Percentiles rank a stretch among this genome's conserved stretches.
Evolutionary conservation across 2,329 filamentous ascomycete species (phyloP).

Genomic region (Fusarium pseudoanthophilum): DNA sequence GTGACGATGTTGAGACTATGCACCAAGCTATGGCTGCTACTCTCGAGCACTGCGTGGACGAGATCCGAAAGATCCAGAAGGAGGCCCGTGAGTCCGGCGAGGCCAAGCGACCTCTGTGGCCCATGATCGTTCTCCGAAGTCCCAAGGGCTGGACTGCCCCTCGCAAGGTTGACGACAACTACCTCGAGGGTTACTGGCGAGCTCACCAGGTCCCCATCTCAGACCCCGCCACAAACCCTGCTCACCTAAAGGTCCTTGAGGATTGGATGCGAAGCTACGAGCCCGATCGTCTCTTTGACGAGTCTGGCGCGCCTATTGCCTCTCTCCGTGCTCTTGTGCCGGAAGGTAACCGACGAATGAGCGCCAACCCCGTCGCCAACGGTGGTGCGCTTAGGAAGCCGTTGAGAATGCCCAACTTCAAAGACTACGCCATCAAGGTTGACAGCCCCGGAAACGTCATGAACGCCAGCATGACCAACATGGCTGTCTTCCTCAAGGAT

Average conservation of each 20-base stretch:
- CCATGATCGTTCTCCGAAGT: conserved; percentile 80
- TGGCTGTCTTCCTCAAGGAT: conserved; percentile 74
- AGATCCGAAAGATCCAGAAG: conserved; percentile 77
- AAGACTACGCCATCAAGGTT: conserved; percentile 71
- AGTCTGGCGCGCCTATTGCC: conserved; percentile 69
- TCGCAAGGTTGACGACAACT: conserved; percentile 75
- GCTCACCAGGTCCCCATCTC: conserved; percentile 82
- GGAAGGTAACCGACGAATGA: conserved; percentile 75
- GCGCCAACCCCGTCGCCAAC: conserved; percentile 79
- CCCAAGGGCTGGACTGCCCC: conserved; percentile 86
- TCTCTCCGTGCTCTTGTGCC: conserved; percentile 74
- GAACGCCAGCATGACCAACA: conserved; percentile 75
- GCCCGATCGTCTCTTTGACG: conserved; percentile 76
- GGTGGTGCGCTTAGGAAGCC: conserved; percentile 75
- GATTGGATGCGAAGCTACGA: conserved; percentile 82
- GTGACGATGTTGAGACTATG: conserved; percentile 78
- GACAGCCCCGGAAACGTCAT: conserved; percentile 67
- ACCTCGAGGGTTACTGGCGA: conserved; percentile 81
- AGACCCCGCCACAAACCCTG: conserved; percentile 72
- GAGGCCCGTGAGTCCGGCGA: conserved; percentile 76
- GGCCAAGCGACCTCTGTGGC: conserved; percentile 77
- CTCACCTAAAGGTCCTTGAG: conserved; percentile 75
- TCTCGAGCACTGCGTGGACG: conserved; percentile 75
- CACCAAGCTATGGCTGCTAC: conserved; percentile 85
- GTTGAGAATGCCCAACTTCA: conserved; percentile 76